Evolutionary conservation across 2,329 filamentous ascomycete genomes (phyloP).

Genomic region (Paracoccidioides brasiliensis): DNA sequence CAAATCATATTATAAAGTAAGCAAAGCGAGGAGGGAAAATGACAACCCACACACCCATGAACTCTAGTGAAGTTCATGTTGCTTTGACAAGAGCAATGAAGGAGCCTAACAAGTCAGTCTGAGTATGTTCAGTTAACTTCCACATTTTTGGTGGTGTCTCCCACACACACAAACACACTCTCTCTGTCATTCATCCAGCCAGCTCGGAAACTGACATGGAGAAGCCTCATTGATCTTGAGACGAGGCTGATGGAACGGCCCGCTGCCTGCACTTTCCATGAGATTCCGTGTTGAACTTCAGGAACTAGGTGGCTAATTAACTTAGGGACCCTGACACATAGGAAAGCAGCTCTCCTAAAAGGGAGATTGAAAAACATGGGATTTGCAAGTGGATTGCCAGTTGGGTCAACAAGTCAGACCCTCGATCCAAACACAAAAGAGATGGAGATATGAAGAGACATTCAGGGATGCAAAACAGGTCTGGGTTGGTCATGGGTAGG

Average conservation of each 20-base stretch:
- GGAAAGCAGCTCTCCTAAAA: conserved; percentile 9
- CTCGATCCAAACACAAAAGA: background rate
- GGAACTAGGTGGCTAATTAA: conserved; percentile 7
- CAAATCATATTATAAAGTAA: conserved; percentile 6
- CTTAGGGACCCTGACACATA: background rate
- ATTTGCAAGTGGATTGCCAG: conserved; percentile 7
- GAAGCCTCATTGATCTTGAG: conserved; percentile 28
- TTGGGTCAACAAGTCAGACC: conserved; percentile 1
- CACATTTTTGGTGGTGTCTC: conserved; percentile 13
- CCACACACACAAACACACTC: background rate
- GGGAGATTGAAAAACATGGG: conserved; percentile 2
- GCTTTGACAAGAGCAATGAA: conserved; percentile 7
- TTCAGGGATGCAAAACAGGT: background rate
- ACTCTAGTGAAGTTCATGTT: conserved; percentile 1
- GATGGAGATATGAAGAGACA: background rate
- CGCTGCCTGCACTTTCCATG: conserved; percentile 29
- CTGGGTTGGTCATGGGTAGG: conserved; percentile 1
- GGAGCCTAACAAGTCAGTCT: conserved; percentile 26
- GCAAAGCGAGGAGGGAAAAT: background rate
- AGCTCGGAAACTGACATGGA: conserved; percentile 17
- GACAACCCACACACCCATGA: background rate
- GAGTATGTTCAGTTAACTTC: conserved; percentile 17
- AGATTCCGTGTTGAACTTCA: conserved; percentile 13
- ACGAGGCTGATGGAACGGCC: conserved; percentile 30
- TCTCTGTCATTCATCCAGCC: conserved; percentile 19